Evolutionary conservation across 2,329 filamentous ascomycete genomes (phyloP), one percentile per base, ranked within the genome.

Genomic region (Colletotrichum tropicicola): DNA sequence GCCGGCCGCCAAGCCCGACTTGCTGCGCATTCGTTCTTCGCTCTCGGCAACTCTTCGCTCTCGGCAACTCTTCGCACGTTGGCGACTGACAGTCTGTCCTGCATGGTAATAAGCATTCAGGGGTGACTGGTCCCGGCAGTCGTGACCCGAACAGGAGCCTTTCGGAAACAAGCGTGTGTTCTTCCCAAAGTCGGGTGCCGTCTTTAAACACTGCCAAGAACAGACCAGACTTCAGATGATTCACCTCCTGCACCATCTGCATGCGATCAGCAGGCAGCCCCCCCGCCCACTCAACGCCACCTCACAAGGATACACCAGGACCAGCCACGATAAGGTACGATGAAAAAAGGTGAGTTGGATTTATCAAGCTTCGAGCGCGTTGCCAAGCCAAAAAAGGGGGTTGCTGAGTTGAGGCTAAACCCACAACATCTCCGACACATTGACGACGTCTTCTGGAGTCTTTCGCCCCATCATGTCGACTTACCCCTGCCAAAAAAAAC

Each of bases 201-300:
- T 15, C 23, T 28, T 27, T n/a, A 53, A 49, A 52, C 39, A 30
- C 39, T 43, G 57, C 57, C 62, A 45, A 51, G 62, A 32, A 12
- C 15, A 44, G 27, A 9, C 25, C 44, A 49, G 21, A 45, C 49
- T 55, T 62, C 43, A 56, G 61, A 62, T 62, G 51, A 61, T 62
- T 65, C 51, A 62, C 57, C 19, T 55, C 49, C 21, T 54, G 48
- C 43, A 37, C 19, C 56, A 61, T 47, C 15, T 56, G 23, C 41
- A 23, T 17, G 28, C 30, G 44, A 51, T 35, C n/a, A 17, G 7
- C 17, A 43, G 5, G 19, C 30, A 35, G 6, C 35, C 27, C 27
- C 43, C 13, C 13, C 21, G 19, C 17, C 13, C 13, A 19, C 45
- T 4, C 9, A 7, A 13, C 3, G 4, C 15, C 23, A 17, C 4